Evolutionary conservation across 371 early-diverging fungal species (phyloP).

Genomic region (Rhizopus sp.): DNA sequence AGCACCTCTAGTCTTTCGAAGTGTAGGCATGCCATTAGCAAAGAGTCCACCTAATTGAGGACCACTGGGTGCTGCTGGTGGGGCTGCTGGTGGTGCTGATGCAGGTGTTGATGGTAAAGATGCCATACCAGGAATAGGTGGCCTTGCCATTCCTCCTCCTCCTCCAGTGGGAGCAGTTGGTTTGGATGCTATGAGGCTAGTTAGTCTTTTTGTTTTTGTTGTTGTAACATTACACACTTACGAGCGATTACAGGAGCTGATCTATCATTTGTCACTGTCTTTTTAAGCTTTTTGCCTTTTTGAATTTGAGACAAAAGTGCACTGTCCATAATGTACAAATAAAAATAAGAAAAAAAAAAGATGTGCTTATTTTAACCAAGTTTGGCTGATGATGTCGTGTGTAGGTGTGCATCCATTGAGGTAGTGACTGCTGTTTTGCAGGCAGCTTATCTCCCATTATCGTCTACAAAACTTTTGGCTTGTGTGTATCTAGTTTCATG

Average conservation of each 20-base stretch:
- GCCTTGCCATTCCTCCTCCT: conserved; percentile 34
- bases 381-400: neutral
- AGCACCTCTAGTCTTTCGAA: conserved; percentile 56
- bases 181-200: conserved; percentile 10
- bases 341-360: conserved; percentile 7
- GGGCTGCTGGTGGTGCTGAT: conserved; percentile 18
- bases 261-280: conserved; percentile 81
- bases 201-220: neutral
- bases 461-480: no score
- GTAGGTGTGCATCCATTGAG: neutral
- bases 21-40: conserved; percentile 68
- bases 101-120: conserved; percentile 17
- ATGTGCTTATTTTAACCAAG: neutral
- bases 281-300: conserved; percentile 72
- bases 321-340: conserved; percentile 32
- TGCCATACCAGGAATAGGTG: conserved; percentile 40
- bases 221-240: conserved; percentile 1
- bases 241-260: conserved; percentile 62
- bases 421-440: neutral
- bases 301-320: conserved; percentile 76
- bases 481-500: no score
- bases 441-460: no score
- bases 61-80: conserved; percentile 24
- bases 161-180: conserved; percentile 14
- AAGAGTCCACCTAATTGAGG: conserved; percentile 63